phyloP scores from a whole-genome alignment of 176 grass and related monocot genomes.

The Bonia amplexicaulis region DNA sequence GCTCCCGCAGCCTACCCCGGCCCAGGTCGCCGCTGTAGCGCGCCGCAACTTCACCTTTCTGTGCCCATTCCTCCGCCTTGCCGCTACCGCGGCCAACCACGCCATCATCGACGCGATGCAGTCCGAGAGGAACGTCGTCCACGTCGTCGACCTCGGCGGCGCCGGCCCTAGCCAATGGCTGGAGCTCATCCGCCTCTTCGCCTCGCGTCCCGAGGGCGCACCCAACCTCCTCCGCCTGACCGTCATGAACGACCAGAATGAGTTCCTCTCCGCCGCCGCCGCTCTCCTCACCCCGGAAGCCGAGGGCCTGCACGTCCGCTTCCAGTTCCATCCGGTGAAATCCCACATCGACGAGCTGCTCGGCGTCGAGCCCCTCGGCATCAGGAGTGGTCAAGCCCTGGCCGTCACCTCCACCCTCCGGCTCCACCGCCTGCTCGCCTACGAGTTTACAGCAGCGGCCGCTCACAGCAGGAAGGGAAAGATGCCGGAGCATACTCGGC shows the following conservation, averaged over 20 bases:
- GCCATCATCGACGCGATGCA: slow-evolving; percentile 41
- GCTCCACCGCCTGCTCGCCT: slow-evolving; percentile 44
- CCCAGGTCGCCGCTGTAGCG: not conserved
- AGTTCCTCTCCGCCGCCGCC: slow-evolving; percentile 27
- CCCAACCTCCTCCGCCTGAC: slow-evolving; percentile 38
- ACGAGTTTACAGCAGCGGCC: not conserved
- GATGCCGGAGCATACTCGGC: not conserved
- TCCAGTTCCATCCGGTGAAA: slow-evolving; percentile 40
- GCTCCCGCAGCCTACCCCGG: not conserved
- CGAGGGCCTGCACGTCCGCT: slow-evolving; percentile 28
- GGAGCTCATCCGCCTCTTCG: slow-evolving; percentile 43
- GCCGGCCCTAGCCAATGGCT: slow-evolving; percentile 45
- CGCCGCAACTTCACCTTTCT: slow-evolving; percentile 36
- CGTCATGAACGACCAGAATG: slow-evolving; percentile 29
- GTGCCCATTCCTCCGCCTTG: slow-evolving; percentile 55
- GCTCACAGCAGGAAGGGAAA: not conserved
- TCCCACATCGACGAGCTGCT: slow-evolving; percentile 16
- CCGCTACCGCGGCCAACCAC: slow-evolving; percentile 31
- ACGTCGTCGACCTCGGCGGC: slow-evolving; percentile 58
- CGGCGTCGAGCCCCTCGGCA: slow-evolving; percentile 26
- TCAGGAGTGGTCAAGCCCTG: slow-evolving; percentile 37
- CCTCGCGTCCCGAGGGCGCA: slow-evolving; percentile 17
- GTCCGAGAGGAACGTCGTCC: slow-evolving; percentile 19
- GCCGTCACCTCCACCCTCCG: slow-evolving; percentile 45
- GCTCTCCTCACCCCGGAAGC: slow-evolving; percentile 40